Conservation (phyloP, 2,329 filamentous ascomycete species). For the Microascus cirrosus region DNA sequence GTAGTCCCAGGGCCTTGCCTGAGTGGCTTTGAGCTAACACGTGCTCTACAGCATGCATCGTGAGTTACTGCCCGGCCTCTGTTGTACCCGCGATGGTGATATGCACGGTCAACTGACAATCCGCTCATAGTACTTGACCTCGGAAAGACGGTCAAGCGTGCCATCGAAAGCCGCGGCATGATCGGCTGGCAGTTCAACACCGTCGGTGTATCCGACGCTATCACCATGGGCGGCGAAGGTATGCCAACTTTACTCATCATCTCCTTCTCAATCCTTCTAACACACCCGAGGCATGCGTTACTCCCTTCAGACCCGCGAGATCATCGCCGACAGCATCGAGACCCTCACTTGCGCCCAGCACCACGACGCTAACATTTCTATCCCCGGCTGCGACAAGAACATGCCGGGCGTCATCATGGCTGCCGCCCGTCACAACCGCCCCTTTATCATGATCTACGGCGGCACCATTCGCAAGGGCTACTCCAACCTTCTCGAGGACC, state of each 20-base stretch:
- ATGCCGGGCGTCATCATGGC: conserved; percentile 93
- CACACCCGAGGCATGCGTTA: conserved; percentile 70
- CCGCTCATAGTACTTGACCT: conserved; percentile 60
- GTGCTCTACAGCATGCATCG: neutral
- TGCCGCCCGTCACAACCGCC: conserved; percentile 81
- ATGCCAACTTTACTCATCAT: conserved; percentile 9
- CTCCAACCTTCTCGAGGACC: conserved; percentile 61
- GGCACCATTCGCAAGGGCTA: conserved; percentile 86
- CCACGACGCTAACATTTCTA: conserved; percentile 86
- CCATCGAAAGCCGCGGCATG: conserved; percentile 74
- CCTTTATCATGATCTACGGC: conserved; percentile 91
- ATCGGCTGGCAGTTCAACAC: conserved; percentile 93
- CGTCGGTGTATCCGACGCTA: conserved; percentile 77
- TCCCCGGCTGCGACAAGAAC: conserved; percentile 94
- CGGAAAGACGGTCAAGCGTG: conserved; percentile 75
- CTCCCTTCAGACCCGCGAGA: conserved; percentile 79
- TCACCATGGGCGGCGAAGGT: conserved; percentile 93
- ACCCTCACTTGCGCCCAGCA: conserved; percentile 85
- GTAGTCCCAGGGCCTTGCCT: conserved; percentile 19
- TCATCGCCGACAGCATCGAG: conserved; percentile 92
- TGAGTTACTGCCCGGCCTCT: neutral
- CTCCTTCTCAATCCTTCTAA: conserved; percentile 6
- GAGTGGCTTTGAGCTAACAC: neutral
- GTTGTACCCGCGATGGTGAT: neutral
- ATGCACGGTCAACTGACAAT: neutral